Evolutionary conservation across 2,329 filamentous ascomycete species (phyloP).

Genomic region (Claviceps humidiphila): DNA sequence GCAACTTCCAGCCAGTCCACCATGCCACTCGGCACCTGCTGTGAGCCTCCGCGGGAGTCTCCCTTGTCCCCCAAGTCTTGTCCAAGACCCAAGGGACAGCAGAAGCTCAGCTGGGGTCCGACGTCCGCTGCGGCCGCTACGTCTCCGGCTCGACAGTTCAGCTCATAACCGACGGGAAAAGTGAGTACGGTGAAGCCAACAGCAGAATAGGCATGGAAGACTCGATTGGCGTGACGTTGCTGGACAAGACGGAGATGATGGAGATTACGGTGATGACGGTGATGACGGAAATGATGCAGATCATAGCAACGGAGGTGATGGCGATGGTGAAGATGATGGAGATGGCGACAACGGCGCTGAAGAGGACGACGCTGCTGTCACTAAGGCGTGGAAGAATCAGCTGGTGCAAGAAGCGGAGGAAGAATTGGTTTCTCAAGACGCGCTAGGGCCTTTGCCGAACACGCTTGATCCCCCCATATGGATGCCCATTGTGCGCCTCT

Average conservation of each 20-base stretch:
- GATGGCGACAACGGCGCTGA: neutral
- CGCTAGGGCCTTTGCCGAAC: neutral
- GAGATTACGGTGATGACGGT: no score
- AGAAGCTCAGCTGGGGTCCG: no score
- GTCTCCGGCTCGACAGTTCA: no score
- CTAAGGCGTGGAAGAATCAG: conserved; percentile 1
- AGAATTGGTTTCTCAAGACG: neutral
- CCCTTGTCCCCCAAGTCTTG: no score
- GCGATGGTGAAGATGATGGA: neutral
- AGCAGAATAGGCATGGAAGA: neutral
- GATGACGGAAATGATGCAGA: no score
- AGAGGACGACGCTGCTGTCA: neutral
- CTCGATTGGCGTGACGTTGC: neutral
- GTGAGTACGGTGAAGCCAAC: conserved; percentile 1
- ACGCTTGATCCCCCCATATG: neutral
- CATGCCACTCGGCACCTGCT: no score
- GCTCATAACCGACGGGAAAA: neutral
- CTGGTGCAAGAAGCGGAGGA: conserved; percentile 1
- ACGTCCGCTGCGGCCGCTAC: no score
- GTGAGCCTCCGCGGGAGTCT: no score
- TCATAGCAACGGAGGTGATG: no score
- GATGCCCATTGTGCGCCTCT: neutral
- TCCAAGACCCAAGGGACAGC: no score
- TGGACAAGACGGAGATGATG: no score
- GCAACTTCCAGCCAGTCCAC: no score